Conservation (phyloP, 768 basidiomycete species). For the Clitopilus passeckerianus region DNA sequence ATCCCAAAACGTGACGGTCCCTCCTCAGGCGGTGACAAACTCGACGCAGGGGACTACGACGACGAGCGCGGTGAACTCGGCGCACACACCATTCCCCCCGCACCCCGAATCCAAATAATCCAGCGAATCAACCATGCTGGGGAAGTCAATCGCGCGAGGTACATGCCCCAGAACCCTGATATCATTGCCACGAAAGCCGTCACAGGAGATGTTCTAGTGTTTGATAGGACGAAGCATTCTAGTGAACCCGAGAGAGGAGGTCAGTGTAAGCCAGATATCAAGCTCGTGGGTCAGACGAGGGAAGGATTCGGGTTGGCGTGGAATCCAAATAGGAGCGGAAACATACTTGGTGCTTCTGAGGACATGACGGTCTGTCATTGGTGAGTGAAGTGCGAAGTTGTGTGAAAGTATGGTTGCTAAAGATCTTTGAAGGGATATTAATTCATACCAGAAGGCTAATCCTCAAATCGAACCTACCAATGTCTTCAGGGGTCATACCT, state of each 20-base stretch:
- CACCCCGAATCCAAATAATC: slow-evolving; percentile 82
- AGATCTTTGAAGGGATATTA: slow-evolving; percentile 72
- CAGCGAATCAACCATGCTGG: slow-evolving; percentile 94
- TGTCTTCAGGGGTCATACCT: slow-evolving; percentile 84
- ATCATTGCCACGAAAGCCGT: slow-evolving; percentile 94
- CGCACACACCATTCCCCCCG: slow-evolving; percentile 81
- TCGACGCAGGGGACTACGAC: slow-evolving; percentile 79
- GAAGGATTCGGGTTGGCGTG: slow-evolving; percentile 96
- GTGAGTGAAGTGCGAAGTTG: slow-evolving; percentile 33
- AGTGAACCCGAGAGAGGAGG: slow-evolving; percentile 87
- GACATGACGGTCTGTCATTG: slow-evolving; percentile 96
- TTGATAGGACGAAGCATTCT: slow-evolving; percentile 95
- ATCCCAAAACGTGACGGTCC: slow-evolving; percentile 79
- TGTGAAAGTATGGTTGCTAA: slow-evolving; percentile 1
- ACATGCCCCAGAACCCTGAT: slow-evolving; percentile 99
- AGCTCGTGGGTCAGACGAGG: slow-evolving; percentile 81
- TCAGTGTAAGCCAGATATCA: slow-evolving; percentile 85
- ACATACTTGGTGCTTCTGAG: slow-evolving; percentile 89
- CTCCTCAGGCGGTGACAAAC: slow-evolving; percentile 61
- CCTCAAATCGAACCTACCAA: slow-evolving; percentile 78
- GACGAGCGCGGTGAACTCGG: slow-evolving; percentile 94
- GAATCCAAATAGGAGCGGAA: slow-evolving; percentile 80
- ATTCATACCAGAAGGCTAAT: slow-evolving; percentile 78
- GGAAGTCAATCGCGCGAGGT: slow-evolving; percentile 95
- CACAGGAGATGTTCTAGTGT: slow-evolving; percentile 87